Conservation (phyloP, 2,329 filamentous ascomycete genomes). For the Plectosphaerella sp. region DNA sequence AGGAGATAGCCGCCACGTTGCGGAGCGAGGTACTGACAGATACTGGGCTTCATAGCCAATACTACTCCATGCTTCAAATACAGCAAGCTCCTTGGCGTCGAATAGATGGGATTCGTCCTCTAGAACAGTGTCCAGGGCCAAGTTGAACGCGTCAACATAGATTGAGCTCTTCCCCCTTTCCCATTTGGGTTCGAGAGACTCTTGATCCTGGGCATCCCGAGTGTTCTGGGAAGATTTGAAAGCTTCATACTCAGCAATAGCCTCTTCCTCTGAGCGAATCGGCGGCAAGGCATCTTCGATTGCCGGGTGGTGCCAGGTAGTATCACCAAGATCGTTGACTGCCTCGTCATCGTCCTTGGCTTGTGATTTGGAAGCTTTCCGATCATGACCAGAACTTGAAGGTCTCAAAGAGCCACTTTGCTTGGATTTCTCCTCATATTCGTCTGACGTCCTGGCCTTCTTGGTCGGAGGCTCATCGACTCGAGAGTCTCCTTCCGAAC, state of each 20-base stretch:
- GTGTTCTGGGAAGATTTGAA: slow-evolving; percentile 52
- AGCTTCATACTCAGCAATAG: slow-evolving; percentile 75
- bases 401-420: not conserved
- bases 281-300: slow-evolving; percentile 68
- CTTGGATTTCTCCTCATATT: slow-evolving; percentile 14
- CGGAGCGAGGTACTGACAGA: slow-evolving; percentile 53
- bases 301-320: slow-evolving; percentile 45
- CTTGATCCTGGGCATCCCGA: slow-evolving; percentile 30
- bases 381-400: not conserved
- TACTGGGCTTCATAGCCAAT: slow-evolving; percentile 86
- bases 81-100: slow-evolving; percentile 67
- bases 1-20: not conserved
- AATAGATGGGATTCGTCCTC: slow-evolving; percentile 88
- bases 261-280: slow-evolving; percentile 62
- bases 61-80: slow-evolving; percentile 72
- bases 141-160: slow-evolving; percentile 95
- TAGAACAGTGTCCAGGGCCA: slow-evolving; percentile 84
- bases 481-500: slow-evolving; percentile 5
- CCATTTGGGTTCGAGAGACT: slow-evolving; percentile 44
- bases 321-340: slow-evolving; percentile 12
- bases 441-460: slow-evolving; percentile 19
- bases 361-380: slow-evolving; percentile 1
- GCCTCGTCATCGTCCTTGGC: slow-evolving; percentile 18
- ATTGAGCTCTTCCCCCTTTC: slow-evolving; percentile 77
- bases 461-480: slow-evolving; percentile 26